Percentiles rank a stretch among this genome's conserved stretches.
Evolutionary conservation across 345 rosid genomes (phyloP).

Genomic region (Rhodomyrtus tomentosa): DNA sequence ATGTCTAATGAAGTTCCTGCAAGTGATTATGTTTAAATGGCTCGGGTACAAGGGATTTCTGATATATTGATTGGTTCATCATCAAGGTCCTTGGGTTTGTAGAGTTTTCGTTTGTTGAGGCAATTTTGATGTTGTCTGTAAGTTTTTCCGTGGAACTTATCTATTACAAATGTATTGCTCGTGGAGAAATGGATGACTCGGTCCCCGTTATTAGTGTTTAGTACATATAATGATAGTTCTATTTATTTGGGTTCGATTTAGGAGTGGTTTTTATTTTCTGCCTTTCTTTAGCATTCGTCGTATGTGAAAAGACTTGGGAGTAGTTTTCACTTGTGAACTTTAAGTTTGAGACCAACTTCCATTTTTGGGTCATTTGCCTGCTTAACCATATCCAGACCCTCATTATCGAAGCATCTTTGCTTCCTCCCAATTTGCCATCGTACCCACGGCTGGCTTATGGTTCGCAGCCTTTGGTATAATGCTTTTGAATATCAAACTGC

Average conservation of each 20-base stretch:
- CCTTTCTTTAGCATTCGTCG: background rate
- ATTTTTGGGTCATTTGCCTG: slow-evolving; percentile 18
- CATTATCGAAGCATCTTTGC: slow-evolving; percentile 89
- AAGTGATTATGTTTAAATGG: background rate
- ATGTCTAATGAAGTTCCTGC: background rate
- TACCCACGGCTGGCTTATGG: slow-evolving; percentile 75
- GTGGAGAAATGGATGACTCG: background rate
- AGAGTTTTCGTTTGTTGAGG: background rate
- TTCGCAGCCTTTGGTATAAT: slow-evolving; percentile 59
- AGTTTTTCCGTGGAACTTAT: background rate
- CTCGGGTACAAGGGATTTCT: background rate
- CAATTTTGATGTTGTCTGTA: background rate
- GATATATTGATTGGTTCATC: background rate
- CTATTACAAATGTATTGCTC: background rate
- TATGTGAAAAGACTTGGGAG: background rate
- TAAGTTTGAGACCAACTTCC: background rate
- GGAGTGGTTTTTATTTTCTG: background rate
- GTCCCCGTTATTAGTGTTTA: background rate
- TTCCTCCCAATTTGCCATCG: slow-evolving; percentile 52
- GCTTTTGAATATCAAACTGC: background rate
- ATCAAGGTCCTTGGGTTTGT: background rate
- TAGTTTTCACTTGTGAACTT: background rate
- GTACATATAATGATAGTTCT: background rate
- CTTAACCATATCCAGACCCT: slow-evolving; percentile 89
- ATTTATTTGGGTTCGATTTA: background rate